Percentiles rank a stretch among this genome's conserved stretches.
Conservation (phyloP, 441 rosid genomes). For the Adansonia madagascariensis region DNA sequence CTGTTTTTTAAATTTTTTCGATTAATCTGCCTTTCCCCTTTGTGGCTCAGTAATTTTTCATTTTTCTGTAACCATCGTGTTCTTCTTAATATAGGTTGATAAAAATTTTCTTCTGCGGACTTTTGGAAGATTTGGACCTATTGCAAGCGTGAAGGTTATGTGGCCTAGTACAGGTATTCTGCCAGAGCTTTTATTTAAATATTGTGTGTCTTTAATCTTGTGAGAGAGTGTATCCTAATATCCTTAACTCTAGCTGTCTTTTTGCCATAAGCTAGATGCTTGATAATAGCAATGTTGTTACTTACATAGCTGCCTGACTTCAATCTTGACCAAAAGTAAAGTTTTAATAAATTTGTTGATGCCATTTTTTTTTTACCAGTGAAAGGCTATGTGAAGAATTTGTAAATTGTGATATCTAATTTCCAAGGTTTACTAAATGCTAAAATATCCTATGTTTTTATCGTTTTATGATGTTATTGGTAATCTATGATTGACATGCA, state of each 20-base stretch:
- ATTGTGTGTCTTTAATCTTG: background rate
- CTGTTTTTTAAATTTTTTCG: conserved; percentile 23
- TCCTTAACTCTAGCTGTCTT: background rate
- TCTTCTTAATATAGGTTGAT: conserved; percentile 67
- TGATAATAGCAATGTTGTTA: background rate
- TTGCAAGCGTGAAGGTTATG: conserved; percentile 99
- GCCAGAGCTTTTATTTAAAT: conserved; percentile 12
- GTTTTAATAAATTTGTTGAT: conserved; percentile 7
- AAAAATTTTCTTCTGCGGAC: conserved; percentile 98
- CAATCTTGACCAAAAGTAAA: background rate
- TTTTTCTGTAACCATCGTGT: background rate
- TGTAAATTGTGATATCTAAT: conserved; percentile 5
- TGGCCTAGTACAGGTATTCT: conserved; percentile 96
- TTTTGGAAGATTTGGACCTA: conserved; percentile 99
- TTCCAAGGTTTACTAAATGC: background rate
- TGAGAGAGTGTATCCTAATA: conserved; percentile 11
- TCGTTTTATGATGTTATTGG: conserved; percentile 9
- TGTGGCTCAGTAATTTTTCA: conserved; percentile 21
- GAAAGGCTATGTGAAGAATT: background rate
- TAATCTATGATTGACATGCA: conserved; percentile 19
- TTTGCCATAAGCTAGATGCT: conserved; percentile 44
- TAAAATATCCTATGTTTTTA: background rate
- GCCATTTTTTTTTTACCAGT: background rate
- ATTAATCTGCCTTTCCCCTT: background rate
- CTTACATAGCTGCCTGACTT: background rate